phyloP scores from a whole-genome alignment of 2,329 filamentous ascomycete species.

The Stachybotrys elegans region DNA sequence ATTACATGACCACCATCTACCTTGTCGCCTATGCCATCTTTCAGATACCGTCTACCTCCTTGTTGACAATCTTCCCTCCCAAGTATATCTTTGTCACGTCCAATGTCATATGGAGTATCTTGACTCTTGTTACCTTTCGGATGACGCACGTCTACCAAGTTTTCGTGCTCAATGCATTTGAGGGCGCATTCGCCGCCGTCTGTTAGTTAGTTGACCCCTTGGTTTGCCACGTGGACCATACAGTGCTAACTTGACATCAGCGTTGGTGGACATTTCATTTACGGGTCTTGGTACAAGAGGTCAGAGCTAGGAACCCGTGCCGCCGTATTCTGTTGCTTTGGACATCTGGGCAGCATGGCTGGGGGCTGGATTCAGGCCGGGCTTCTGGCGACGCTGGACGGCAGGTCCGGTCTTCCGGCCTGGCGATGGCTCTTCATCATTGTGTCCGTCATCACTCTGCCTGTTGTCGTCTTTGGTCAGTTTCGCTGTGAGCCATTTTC shows the following conservation, averaged over 20 bases:
- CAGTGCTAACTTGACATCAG: slow-evolving; percentile 10
- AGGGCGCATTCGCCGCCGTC: slow-evolving; percentile 37
- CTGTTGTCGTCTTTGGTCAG: slow-evolving; percentile 32
- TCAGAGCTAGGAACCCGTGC: slow-evolving; percentile 34
- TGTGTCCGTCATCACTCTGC: slow-evolving; percentile 35
- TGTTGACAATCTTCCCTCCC: slow-evolving; percentile 20
- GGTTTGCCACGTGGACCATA: not conserved
- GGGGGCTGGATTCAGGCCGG: slow-evolving; percentile 40
- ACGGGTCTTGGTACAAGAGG: slow-evolving; percentile 38
- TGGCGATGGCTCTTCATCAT: slow-evolving; percentile 40
- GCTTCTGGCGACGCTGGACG: slow-evolving; percentile 28
- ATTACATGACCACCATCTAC: slow-evolving; percentile 30
- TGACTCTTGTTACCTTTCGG: slow-evolving; percentile 37
- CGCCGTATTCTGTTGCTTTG: slow-evolving; percentile 36
- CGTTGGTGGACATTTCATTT: slow-evolving; percentile 38
- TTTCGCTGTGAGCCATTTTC: not conserved
- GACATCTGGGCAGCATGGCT: slow-evolving; percentile 37
- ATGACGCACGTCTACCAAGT: slow-evolving; percentile 37
- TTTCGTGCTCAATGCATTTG: slow-evolving; percentile 37
- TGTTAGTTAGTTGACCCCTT: slow-evolving; percentile 26
- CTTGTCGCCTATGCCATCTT: slow-evolving; percentile 37
- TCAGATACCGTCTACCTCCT: slow-evolving; percentile 37
- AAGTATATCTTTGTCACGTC: slow-evolving; percentile 36
- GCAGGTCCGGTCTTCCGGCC: slow-evolving; percentile 26
- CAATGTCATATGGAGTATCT: slow-evolving; percentile 36